Evolutionary conservation across 768 basidiomycete species (phyloP), one percentile per base, ranked within the genome.

Genomic region (Lactarius hatsudake): DNA sequence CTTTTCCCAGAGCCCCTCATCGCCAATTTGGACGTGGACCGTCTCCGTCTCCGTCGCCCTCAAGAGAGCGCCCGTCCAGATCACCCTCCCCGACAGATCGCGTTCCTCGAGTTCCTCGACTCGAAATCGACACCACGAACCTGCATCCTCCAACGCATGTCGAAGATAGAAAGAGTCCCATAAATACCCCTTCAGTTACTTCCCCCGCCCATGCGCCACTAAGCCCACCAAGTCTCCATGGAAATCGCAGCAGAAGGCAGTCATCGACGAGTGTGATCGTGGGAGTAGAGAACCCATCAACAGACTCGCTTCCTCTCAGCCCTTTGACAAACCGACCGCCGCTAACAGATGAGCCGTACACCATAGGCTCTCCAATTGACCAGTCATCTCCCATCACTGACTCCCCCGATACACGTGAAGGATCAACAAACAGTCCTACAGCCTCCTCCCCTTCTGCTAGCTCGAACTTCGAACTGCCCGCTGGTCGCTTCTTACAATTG

Each of bases 11-110:
- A 26, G 67, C 53, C 3, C 5, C 28, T 48, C n/a, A 48, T 56
- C 67, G 42, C 26, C 63, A 60, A 43, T 68, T 61, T 30, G 67
- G 59, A 28, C 53, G 62, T 60, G 59, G 63, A 17, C 67, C 62
- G 0, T 40, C 34, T 17, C 8, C 42, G 13, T 56, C 59, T 5
- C 53, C 51, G 0, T 56, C 59, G 3, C 53, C 51, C 0, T 59
- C 62, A 32, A 68, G 42, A 54, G 66, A 48, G n/a, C 51, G 36
- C 17, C 36, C 4, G n/a, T 38, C 51, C 1, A 54, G 58, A 5
- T 18, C 62, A 32, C 62, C 40, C 1, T 43, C 66, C 13, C 66
- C 66, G 5, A 23, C 20, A 26, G 34, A 1, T 53, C 58, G 40
- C 40, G 17, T 40, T 18, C 57, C 17, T n/a, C 32, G 15, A 9